Evolutionary conservation across 1,284 basidiomycete genomes (phyloP), one percentile per base, ranked within the genome.

Genomic region (Fomitopsis betulina): DNA sequence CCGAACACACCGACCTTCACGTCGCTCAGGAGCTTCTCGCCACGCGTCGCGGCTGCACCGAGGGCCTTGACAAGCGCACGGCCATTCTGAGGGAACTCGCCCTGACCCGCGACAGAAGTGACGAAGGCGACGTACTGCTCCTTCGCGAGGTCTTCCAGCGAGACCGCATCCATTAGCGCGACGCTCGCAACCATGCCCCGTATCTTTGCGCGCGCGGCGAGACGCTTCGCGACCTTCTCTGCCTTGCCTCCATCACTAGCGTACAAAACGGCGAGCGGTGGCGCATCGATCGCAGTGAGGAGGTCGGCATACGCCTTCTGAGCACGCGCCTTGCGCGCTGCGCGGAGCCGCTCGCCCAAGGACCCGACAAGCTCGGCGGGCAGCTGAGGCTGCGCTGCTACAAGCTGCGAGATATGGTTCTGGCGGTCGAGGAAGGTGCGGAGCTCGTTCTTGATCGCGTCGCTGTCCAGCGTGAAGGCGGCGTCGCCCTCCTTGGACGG

Each of bases 21-120:
- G 60, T 86, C 85, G 42, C 75, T 63, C 55, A 93, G 77, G 8
- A 78, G 76, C 55, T 73, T 76, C 57, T 89, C 84, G 19, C 81
- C 80, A 38, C 80, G 77, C 19, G 81, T 73, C 0, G 79, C 80
- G 33, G 88, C 82, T 52, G 87, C 87, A 68, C 89, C 89, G 62
- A 96, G 66, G 2, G 91, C 83, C 79, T 97, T 99, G 81, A 90
- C 89, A 71, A 96, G 88, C 59, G 87, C 87, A 50, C 97, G 85
- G 40, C 91, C 96, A 73, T 99, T 99, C 77, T 98, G 96, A 25
- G 96, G 97, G 51, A 94, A 87, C 76, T 99, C 96, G 60, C 97
- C 96, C 75, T 99, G 97, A 27, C 96, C 97, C n/a, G 97, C 96
- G n/a, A 91, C 93, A 37, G 94, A 96, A 13, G 93, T 95, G 65